A percentile compares a stretch with the other conserved stretches of the same genome.
phyloP scores from a whole-genome alignment of 1,139 yeast genomes.

The Saccharomycopsis crataegensis region DNA sequence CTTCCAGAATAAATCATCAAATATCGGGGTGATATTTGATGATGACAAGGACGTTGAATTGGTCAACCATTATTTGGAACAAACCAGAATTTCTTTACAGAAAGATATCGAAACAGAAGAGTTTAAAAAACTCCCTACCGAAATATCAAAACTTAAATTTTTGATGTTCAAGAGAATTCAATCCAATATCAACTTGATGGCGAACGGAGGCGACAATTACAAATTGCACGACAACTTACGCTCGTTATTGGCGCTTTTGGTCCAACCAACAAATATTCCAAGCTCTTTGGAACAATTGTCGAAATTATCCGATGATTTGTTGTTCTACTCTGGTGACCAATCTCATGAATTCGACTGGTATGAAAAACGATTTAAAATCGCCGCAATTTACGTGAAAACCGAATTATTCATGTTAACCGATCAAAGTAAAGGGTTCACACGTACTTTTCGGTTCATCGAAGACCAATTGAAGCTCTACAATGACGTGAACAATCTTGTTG shows the following conservation, averaged over 20 bases:
- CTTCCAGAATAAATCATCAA: conserved; percentile 40
- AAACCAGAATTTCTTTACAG: conserved; percentile 37
- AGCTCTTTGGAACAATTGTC: conserved; percentile 60
- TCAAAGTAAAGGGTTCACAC: conserved; percentile 43
- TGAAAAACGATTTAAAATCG: conserved; percentile 66
- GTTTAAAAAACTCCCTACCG: conserved; percentile 26
- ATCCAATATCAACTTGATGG: conserved; percentile 37
- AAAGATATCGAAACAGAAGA: conserved; percentile 27
- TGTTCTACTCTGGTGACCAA: conserved; percentile 70
- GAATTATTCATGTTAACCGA: conserved; percentile 83
- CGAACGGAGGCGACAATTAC: conserved; percentile 12
- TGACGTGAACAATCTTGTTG: conserved; percentile 51
- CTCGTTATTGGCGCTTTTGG: conserved; percentile 46
- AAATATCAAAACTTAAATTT: conserved; percentile 33
- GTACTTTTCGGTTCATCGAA: conserved; percentile 60
- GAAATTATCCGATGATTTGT: conserved; percentile 73
- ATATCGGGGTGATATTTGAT: conserved; percentile 28
- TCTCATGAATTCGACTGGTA: conserved; percentile 93
- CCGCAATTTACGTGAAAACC: conserved; percentile 61
- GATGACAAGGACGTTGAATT: conserved; percentile 40
- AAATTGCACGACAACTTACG: conserved; percentile 23
- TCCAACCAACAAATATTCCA: conserved; percentile 45
- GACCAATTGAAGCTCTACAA: conserved; percentile 50
- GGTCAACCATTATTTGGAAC: conserved; percentile 56
- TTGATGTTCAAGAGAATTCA: conserved; percentile 55